A percentile compares a stretch with the other conserved stretches of the same genome.
phyloP scores from a whole-genome alignment of 257 asterid species.

The Thymus quinquecostatus region DNA sequence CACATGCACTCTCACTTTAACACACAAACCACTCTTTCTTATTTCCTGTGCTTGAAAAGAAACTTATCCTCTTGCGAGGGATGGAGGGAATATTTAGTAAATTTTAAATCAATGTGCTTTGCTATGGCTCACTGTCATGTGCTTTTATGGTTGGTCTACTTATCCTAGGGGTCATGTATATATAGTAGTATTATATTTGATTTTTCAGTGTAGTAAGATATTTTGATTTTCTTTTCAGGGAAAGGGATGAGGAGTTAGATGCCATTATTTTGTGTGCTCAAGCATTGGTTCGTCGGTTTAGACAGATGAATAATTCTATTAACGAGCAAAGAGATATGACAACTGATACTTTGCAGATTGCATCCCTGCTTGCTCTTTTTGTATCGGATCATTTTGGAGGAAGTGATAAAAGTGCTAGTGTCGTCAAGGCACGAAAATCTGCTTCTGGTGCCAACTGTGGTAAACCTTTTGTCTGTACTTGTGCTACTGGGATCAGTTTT shows the following conservation, averaged over 20 bases:
- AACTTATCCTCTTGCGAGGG: no score
- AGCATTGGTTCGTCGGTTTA: constrained; percentile 58
- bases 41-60: no score
- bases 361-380: constrained; percentile 87
- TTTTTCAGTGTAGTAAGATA: constrained; percentile 5
- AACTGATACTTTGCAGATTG: constrained; percentile 61
- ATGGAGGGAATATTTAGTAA: not conserved
- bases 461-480: constrained; percentile 91
- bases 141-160: constrained; percentile 5
- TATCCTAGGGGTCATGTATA: not conserved
- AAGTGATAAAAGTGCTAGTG: constrained; percentile 68
- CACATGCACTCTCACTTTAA: no score
- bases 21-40: no score
- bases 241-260: constrained; percentile 82
- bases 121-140: constrained; percentile 2
- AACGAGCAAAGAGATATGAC: constrained; percentile 42
- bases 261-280: constrained; percentile 70
- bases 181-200: not conserved
- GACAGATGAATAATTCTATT: constrained; percentile 52
- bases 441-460: constrained; percentile 70
- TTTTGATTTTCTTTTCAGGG: constrained; percentile 54
- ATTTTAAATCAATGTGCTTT: not conserved
- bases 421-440: constrained; percentile 73
- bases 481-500: constrained; percentile 58
- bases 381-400: constrained; percentile 98